Evolutionary conservation across 2,329 filamentous ascomycete species (phyloP), one percentile per base, ranked within the genome.

Genomic region (Cladosporium sphaerospermum): DNA sequence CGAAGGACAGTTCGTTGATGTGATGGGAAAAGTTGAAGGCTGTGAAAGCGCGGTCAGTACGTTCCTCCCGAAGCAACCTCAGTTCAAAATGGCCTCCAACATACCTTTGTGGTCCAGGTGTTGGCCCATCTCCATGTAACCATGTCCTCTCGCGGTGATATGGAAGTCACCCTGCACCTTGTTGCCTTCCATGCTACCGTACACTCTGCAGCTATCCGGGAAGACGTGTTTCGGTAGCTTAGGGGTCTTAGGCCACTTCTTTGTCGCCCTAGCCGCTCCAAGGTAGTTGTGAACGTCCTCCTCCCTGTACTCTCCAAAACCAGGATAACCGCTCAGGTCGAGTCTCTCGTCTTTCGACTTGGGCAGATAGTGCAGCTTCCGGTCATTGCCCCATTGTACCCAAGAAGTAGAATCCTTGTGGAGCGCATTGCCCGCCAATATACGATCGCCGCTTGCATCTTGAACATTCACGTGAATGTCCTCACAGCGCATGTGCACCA

Each of bases 151-250:
- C 3, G 93, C 93, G 1, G 93, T 99, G 65, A 99, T 93, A 69
- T 99, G 93, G 67, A 99, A 97, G 70, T 99, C 92, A 3, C 92
- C 93, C 72, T 96, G 92, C 42, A 99, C 93, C 74, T 95, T 95
- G 72, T 99, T 99, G 61, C 95, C 80, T 61, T 95, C 87, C 69
- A 99, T 71, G 63, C 83, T 95, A 33, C 93, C 93, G 69, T 83
- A 99, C 58, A 99, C 83, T 45, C 93, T 83, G 70, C 93, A 99
- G 57, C 87, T 86, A 69, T 96, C 88, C 13, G 78, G 71, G 14
- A 73, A 41, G 19, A 18, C 64, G 23, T 77, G 71, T 49, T 73
- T 72, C 1, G 61, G 58, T 52, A 93, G 65, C 55, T 75, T 78
- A 1, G 90, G 91, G 2, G 89, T 93, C 78, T 87, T 91, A 34